A percentile compares a stretch with the other conserved stretches of the same genome.
These are phyloP conservation scores for Aspergillus funiculosus DNA, from an alignment of 495 filamentous ascomycete genomes.

Conservation along the genomic window DNA sequence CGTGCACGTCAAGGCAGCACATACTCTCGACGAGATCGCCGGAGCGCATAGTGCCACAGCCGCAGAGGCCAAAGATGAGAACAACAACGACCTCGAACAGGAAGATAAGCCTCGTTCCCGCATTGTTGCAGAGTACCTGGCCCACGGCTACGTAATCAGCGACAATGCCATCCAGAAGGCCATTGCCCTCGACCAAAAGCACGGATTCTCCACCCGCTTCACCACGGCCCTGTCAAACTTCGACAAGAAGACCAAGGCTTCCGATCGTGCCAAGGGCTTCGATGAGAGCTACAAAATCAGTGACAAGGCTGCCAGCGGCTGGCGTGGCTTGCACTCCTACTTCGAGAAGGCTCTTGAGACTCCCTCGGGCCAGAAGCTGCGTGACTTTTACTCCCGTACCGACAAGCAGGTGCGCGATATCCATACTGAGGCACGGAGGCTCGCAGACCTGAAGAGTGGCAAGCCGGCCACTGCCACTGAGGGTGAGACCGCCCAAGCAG, in stretches of 20 bases:
- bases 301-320: slow-evolving; percentile 56
- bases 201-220: slow-evolving; percentile 77
- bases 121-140: slow-evolving; percentile 92
- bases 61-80: slow-evolving; percentile 47
- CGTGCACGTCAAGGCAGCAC: slow-evolving; percentile 67
- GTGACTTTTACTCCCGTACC: slow-evolving; percentile 74
- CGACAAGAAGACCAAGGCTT: slow-evolving; percentile 75
- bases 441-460: slow-evolving; percentile 79
- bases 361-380: slow-evolving; percentile 78
- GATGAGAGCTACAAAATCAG: slow-evolving; percentile 72
- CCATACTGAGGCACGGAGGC: slow-evolving; percentile 77
- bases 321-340: slow-evolving; percentile 67
- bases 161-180: slow-evolving; percentile 80
- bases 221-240: slow-evolving; percentile 64
- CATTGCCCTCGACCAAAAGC: slow-evolving; percentile 84
- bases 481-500: slow-evolving; percentile 15
- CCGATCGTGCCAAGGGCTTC: slow-evolving; percentile 66
- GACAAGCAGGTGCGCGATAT: slow-evolving; percentile 88
- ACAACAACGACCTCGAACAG: slow-evolving; percentile 66
- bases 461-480: slow-evolving; percentile 52
- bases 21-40: slow-evolving; percentile 60
- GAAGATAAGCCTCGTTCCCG: slow-evolving; percentile 93
- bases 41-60: slow-evolving; percentile 41
- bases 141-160: slow-evolving; percentile 83
- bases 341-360: slow-evolving; percentile 87